A percentile compares a stretch with the other conserved stretches of the same genome.
Evolutionary conservation across 495 filamentous ascomycete genomes (phyloP).

Genomic region (Aspergillus baeticus): DNA sequence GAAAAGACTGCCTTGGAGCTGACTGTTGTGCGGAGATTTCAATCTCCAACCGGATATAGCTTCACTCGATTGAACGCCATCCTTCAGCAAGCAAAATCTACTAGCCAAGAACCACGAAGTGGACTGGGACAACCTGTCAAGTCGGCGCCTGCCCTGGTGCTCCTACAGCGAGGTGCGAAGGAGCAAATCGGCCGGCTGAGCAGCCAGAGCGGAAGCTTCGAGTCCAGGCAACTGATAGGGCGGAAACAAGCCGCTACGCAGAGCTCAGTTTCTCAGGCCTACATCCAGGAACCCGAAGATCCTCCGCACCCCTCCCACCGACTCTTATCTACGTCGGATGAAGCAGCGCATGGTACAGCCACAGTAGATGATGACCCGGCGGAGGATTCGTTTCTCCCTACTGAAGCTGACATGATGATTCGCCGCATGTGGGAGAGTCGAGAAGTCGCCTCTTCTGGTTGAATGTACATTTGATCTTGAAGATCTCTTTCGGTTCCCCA

Average conservation of each 20-base stretch:
- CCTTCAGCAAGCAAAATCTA: slow-evolving; percentile 22
- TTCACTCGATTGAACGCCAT: slow-evolving; percentile 37
- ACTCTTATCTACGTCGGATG: slow-evolving; percentile 43
- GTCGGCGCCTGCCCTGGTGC: slow-evolving; percentile 39
- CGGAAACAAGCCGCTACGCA: slow-evolving; percentile 23
- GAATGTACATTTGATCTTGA: slow-evolving; percentile 7
- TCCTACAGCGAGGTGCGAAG: slow-evolving; percentile 24
- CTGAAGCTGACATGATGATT: slow-evolving; percentile 42
- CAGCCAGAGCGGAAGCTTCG: slow-evolving; percentile 22
- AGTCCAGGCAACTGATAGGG: slow-evolving; percentile 24
- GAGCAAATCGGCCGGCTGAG: slow-evolving; percentile 9
- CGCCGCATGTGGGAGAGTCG: slow-evolving; percentile 51
- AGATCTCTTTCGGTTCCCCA: background rate
- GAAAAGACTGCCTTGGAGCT: slow-evolving; percentile 45
- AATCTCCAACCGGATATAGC: slow-evolving; percentile 43
- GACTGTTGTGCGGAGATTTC: slow-evolving; percentile 44
- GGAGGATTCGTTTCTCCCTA: slow-evolving; percentile 17
- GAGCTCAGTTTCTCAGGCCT: slow-evolving; percentile 30
- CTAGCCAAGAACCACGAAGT: slow-evolving; percentile 17
- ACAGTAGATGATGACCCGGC: slow-evolving; percentile 28
- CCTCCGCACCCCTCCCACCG: slow-evolving; percentile 39
- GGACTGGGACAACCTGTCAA: slow-evolving; percentile 34
- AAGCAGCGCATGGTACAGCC: slow-evolving; percentile 22
- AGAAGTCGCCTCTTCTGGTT: slow-evolving; percentile 40
- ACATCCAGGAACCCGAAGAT: slow-evolving; percentile 31